These are phyloP conservation scores for Lentinula novae-zelandiae DNA, from an alignment of 1,284 basidiomycete genomes.

Conservation along the genomic window DNA sequence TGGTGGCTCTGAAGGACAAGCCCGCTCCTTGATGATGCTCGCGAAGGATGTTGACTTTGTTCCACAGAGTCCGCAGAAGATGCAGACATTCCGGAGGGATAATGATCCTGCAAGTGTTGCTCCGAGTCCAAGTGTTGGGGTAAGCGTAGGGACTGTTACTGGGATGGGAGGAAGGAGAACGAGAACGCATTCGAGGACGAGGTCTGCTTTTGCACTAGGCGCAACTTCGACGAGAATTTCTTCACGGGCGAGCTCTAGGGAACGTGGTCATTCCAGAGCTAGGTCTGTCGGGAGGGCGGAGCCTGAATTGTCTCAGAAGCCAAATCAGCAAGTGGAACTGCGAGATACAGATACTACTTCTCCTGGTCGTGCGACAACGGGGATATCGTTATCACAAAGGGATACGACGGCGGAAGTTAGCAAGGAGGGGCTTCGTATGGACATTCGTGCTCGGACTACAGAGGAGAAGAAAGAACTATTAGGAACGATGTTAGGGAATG, in stretches of 20 bases:
- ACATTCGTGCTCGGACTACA: conserved; percentile 46
- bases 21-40: conserved; percentile 54
- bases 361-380: not conserved
- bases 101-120: not conserved
- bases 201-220: conserved; percentile 9
- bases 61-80: conserved; percentile 65
- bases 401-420: too few species aligned
- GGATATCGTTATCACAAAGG: not conserved
- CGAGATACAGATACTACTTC: conserved; percentile 12
- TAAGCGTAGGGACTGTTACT: conserved; percentile 6
- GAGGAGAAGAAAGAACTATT: conserved; percentile 84
- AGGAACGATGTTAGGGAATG: conserved; percentile 80
- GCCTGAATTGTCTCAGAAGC: conserved; percentile 10
- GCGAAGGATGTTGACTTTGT: conserved; percentile 67
- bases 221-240: not conserved
- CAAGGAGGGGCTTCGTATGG: not conserved
- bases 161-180: conserved; percentile 9
- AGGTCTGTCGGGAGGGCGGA: conserved; percentile 11
- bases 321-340: conserved; percentile 10
- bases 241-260: conserved; percentile 10
- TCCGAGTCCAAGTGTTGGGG: not conserved
- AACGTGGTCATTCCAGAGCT: conserved; percentile 9
- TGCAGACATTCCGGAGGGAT: conserved; percentile 9
- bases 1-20: not conserved
- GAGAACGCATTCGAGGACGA: conserved; percentile 10